These are phyloP conservation scores for Diutina mesorugosa DNA, from an alignment of 1,139 yeast species.

Conservation along the genomic window DNA sequence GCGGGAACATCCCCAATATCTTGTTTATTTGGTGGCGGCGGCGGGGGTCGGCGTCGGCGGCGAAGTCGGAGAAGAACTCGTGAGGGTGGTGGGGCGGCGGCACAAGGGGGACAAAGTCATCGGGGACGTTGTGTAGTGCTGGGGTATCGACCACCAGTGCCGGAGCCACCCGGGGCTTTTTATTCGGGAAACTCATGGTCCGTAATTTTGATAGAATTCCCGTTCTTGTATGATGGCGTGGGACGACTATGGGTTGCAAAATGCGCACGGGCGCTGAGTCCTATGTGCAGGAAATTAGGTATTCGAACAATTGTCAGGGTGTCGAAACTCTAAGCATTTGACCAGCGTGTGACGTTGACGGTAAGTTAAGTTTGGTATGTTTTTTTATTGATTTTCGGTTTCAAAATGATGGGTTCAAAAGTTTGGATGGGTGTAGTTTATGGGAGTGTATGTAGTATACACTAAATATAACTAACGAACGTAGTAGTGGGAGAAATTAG, in stretches of 20 bases:
- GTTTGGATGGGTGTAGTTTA: too few species aligned
- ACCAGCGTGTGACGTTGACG: too few species aligned
- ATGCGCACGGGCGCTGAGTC: background rate
- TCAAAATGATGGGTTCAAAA: too few species aligned
- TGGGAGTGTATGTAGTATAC: too few species aligned
- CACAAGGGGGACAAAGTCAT: slow-evolving; percentile 24
- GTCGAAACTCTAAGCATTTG: too few species aligned
- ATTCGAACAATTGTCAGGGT: too few species aligned
- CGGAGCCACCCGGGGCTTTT: background rate
- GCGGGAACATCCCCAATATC: slow-evolving; percentile 23
- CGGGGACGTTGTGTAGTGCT: slow-evolving; percentile 19
- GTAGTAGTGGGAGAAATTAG: too few species aligned
- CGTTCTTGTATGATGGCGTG: too few species aligned
- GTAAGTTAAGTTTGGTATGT: too few species aligned
- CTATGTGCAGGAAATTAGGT: too few species aligned
- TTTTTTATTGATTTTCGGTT: too few species aligned
- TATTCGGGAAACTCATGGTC: background rate
- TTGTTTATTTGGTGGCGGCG: slow-evolving; percentile 13
- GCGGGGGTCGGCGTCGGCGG: slow-evolving; percentile 10
- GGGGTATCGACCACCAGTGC: slow-evolving; percentile 1
- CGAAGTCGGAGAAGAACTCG: slow-evolving; percentile 27
- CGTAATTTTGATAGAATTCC: background rate
- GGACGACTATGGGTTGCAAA: background rate
- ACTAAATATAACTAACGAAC: too few species aligned
- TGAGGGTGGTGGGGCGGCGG: slow-evolving; percentile 16